phyloP scores from a whole-genome alignment of 805 yeast genomes.

The Candida peoriensis region DNA sequence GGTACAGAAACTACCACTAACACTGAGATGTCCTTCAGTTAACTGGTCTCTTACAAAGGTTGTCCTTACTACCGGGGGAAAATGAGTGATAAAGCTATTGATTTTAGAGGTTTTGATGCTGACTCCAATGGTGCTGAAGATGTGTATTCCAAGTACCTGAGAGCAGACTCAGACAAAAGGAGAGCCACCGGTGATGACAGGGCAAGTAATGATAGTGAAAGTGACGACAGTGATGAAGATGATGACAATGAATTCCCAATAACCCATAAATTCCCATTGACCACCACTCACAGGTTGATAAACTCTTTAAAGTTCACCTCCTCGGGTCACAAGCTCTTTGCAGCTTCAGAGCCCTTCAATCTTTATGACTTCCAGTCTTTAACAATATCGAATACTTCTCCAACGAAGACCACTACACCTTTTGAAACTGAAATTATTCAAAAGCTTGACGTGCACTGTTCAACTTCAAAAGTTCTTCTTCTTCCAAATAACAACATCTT shows the following conservation, averaged over 20 bases:
- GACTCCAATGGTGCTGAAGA: slow-evolving; percentile 4
- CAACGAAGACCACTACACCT: slow-evolving; percentile 9
- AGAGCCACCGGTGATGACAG: too few relatives aligned
- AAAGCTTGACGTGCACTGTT: slow-evolving; percentile 4
- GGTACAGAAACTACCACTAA: too few relatives aligned
- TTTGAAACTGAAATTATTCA: slow-evolving; percentile 12
- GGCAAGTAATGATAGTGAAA: slow-evolving; percentile 12
- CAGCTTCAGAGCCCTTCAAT: slow-evolving; percentile 26
- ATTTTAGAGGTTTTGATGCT: too few relatives aligned
- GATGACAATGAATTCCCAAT: slow-evolving; percentile 30
- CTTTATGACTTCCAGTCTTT: slow-evolving; percentile 31
- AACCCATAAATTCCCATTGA: slow-evolving; percentile 27
- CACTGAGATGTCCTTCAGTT: too few relatives aligned
- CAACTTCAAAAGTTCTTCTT: slow-evolving; percentile 1
- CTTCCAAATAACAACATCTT: slow-evolving; percentile 15
- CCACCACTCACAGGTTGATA: slow-evolving; percentile 18
- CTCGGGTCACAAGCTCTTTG: slow-evolving; percentile 23
- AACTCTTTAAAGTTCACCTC: slow-evolving; percentile 21
- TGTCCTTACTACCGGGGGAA: too few relatives aligned
- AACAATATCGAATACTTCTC: slow-evolving; percentile 17
- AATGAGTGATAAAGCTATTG: too few relatives aligned
- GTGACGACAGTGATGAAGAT: slow-evolving; percentile 20
- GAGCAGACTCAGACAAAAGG: too few relatives aligned
- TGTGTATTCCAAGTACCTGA: slow-evolving; percentile 2
- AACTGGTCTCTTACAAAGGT: too few relatives aligned